These are phyloP conservation scores for Spathaspora sp. DNA, from an alignment of 805 yeast genomes.

Conservation along the genomic window DNA sequence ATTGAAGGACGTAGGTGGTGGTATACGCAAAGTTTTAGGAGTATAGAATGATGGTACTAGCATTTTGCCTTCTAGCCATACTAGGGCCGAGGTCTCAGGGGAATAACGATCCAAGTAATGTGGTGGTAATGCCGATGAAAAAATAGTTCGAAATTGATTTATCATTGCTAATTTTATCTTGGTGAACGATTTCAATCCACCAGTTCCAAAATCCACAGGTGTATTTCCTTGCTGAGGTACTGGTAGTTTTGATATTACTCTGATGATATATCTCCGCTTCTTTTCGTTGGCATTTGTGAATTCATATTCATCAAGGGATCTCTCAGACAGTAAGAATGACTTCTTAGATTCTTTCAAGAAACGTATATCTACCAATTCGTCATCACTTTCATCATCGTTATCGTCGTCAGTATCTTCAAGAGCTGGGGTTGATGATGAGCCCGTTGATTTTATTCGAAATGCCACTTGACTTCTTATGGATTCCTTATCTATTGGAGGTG, in stretches of 20 bases:
- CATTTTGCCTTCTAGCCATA: slow-evolving; percentile 39
- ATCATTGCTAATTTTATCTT: slow-evolving; percentile 17
- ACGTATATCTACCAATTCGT: background rate
- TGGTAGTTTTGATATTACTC: slow-evolving; percentile 25
- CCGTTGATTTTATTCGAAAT: slow-evolving; percentile 2
- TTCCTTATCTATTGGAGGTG: slow-evolving; percentile 12
- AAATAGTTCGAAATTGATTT: slow-evolving; percentile 9
- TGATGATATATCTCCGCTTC: slow-evolving; percentile 25
- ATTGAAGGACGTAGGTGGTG: slow-evolving; percentile 14
- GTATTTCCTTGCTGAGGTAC: slow-evolving; percentile 7
- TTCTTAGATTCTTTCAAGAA: background rate
- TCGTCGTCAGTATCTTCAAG: slow-evolving; percentile 6
- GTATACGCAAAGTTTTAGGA: slow-evolving; percentile 37
- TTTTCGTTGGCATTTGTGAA: slow-evolving; percentile 22
- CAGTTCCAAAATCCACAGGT: slow-evolving; percentile 18
- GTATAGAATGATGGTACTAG: slow-evolving; percentile 36
- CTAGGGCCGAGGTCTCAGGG: slow-evolving; percentile 15
- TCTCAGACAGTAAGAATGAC: background rate
- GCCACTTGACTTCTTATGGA: slow-evolving; percentile 10
- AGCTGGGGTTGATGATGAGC: background rate
- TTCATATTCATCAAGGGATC: slow-evolving; percentile 12
- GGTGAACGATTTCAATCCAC: slow-evolving; percentile 24
- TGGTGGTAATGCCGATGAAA: slow-evolving; percentile 1
- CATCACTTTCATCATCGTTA: slow-evolving; percentile 6
- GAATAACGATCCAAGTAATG: slow-evolving; percentile 8